phyloP scores from a whole-genome alignment of 768 basidiomycete genomes.

The Boletellus emodensis region DNA sequence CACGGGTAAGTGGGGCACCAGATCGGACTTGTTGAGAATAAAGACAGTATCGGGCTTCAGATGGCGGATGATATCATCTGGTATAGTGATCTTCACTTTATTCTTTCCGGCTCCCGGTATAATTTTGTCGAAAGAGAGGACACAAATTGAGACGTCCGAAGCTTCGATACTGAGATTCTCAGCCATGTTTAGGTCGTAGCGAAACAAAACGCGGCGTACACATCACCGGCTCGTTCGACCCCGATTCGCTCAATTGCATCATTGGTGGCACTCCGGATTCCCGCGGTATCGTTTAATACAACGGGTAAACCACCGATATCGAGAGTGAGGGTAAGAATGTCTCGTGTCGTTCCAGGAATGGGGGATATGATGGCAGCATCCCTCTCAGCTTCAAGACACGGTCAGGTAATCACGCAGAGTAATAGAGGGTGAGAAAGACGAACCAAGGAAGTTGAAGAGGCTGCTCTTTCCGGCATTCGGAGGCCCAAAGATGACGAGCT shows the following conservation, averaged over 20 bases:
- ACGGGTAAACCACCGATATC: constrained; percentile 88
- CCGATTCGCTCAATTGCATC: constrained; percentile 74
- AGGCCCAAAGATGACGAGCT: constrained; percentile 85
- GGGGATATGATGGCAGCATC: constrained; percentile 89
- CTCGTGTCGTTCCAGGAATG: constrained; percentile 85
- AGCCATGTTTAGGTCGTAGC: not conserved
- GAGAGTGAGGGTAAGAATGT: constrained; percentile 78
- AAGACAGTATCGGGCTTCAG: constrained; percentile 59
- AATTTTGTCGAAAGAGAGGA: constrained; percentile 64
- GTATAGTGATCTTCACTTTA: constrained; percentile 30
- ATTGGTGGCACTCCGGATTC: constrained; percentile 65
- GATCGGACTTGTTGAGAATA: constrained; percentile 78
- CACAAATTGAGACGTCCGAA: constrained; percentile 75
- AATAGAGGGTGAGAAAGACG: constrained; percentile 4
- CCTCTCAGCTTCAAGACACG: constrained; percentile 57
- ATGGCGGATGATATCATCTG: constrained; percentile 45
- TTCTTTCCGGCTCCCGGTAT: constrained; percentile 6
- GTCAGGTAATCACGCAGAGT: not conserved
- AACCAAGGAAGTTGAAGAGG: constrained; percentile 79
- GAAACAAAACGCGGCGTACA: constrained; percentile 43
- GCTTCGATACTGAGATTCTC: constrained; percentile 48
- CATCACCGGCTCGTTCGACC: constrained; percentile 62
- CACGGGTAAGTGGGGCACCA: constrained; percentile 27
- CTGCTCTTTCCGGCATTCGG: constrained; percentile 95
- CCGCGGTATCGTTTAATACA: constrained; percentile 82